Evolutionary conservation across 2,329 filamentous ascomycete genomes (phyloP).

Genomic region (Paraphoma sp.): DNA sequence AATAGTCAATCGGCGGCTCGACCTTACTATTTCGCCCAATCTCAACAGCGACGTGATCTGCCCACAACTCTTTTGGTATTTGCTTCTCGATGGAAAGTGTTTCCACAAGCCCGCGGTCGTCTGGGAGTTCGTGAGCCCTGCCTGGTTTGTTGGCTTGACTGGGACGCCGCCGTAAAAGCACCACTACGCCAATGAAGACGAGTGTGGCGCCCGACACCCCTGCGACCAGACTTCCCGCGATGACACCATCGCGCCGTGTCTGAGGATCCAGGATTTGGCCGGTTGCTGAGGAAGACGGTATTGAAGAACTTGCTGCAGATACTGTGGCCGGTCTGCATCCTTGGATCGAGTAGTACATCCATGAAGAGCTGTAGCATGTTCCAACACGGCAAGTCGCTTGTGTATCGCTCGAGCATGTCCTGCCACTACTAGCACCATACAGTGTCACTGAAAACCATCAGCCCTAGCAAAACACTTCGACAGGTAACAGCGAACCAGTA

Average conservation of each 20-base stretch:
- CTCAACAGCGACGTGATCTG: conserved; percentile 21
- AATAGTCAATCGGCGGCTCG: neutral
- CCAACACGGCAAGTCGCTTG: conserved; percentile 27
- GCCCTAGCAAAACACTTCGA: neutral
- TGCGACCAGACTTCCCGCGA: conserved; percentile 24
- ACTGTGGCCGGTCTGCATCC: conserved; percentile 19
- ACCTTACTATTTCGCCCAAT: conserved; percentile 31
- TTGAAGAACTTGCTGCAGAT: conserved; percentile 5
- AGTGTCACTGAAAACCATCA: conserved; percentile 27
- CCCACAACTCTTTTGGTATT: conserved; percentile 20
- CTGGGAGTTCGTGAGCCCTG: conserved; percentile 22
- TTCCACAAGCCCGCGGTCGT: conserved; percentile 18
- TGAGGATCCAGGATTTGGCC: neutral
- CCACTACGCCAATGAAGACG: conserved; percentile 12
- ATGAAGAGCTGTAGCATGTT: conserved; percentile 35
- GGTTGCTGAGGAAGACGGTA: conserved; percentile 4
- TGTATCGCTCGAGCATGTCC: conserved; percentile 22
- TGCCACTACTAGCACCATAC: conserved; percentile 25
- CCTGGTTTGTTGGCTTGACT: neutral
- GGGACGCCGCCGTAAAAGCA: conserved; percentile 10
- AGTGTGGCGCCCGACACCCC: conserved; percentile 19
- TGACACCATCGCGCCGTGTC: conserved; percentile 11
- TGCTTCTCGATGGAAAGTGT: conserved; percentile 14
- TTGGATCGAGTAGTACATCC: conserved; percentile 38
- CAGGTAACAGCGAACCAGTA: conserved; percentile 16